Base-by-base conservation (phyloP, 1,284 basidiomycete genomes). In the Leccinum ponderosum region DNA sequence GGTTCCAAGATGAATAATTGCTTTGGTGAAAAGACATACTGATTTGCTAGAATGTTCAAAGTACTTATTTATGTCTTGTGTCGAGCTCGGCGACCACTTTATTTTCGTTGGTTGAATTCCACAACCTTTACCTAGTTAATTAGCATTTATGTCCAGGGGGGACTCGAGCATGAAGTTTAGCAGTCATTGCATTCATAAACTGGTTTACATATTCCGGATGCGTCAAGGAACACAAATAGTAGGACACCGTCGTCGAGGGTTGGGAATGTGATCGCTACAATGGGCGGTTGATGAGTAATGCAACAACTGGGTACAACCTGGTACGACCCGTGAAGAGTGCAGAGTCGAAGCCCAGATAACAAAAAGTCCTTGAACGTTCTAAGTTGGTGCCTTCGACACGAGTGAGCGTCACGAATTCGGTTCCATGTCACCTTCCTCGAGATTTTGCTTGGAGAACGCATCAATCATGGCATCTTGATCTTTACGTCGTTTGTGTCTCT, bases 391-490 rank as follows among this genome's bases (percentile, higher is more conserved):
- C 17, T 48, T 56, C 22, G 53, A 35, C 9, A 17, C 5, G 31
- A 29, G 52, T 17, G 29, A 39, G 59, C 56, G 56, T 75, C 62
- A 71, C 20, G 70, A 64, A 60, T 63, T 68, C 48, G 72, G 63
- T 57, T 63, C 74, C 56, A 63, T 56, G 44, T 66, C 62, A 53
- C 64, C 80, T 22, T 70, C 77, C 60, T 78, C 76, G 44, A 89
- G 72, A 62, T 84, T 81, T 71, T 86, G 85, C 64, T 75, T 83
- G 42, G 87, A 85, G 69, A 93, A 91, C 7, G 88, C 87, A 67
- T 89, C 87, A 62, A 92, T 80, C 82, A 93, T 86, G 27, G 87
- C 79, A 58, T 93, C 91, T 69, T 90, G 88, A 67, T 92, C 90
- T 72, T 89, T 90, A 68, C 90, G 86, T 61, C 90, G 81, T 68